These are phyloP conservation scores for Xylariaceae sp. DNA, from an alignment of 2,329 filamentous ascomycete genomes.

Conservation along the genomic window DNA sequence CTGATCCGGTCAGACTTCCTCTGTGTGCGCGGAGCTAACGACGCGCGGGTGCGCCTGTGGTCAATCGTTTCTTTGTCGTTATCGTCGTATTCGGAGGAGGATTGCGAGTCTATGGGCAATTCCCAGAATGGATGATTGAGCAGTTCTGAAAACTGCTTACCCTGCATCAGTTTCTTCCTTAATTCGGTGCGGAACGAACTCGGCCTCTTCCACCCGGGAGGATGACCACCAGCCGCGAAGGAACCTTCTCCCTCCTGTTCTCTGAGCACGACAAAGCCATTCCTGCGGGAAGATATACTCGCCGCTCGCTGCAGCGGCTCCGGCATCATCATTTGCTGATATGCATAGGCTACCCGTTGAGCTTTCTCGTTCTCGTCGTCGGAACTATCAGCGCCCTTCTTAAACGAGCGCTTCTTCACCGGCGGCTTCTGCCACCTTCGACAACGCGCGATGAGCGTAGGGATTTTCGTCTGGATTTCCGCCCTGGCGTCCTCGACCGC, in stretches of 20 bases:
- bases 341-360: background rate
- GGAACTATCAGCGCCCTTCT: background rate
- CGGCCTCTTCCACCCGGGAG: background rate
- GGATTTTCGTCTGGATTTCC: slow-evolving; percentile 2
- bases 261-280: background rate
- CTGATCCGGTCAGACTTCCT: background rate
- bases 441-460: slow-evolving; percentile 23
- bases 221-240: background rate
- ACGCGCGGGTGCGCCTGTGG: background rate
- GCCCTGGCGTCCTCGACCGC: slow-evolving; percentile 14
- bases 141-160: slow-evolving; percentile 11
- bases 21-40: background rate
- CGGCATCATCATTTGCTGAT: slow-evolving; percentile 1
- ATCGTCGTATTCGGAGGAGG: background rate
- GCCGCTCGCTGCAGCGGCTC: background rate
- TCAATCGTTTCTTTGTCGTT: background rate
- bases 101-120: slow-evolving; percentile 9
- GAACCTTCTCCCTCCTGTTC: background rate
- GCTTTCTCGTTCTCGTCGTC: slow-evolving; percentile 3
- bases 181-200: slow-evolving; percentile 5
- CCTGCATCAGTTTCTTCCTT: slow-evolving; percentile 16
- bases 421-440: slow-evolving; percentile 27
- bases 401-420: slow-evolving; percentile 9
- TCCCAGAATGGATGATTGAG: slow-evolving; percentile 14
- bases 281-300: background rate